Evolutionary conservation across 306 rosid species (phyloP), one percentile per base, ranked within the genome.

Genomic region (Senna siamea): DNA sequence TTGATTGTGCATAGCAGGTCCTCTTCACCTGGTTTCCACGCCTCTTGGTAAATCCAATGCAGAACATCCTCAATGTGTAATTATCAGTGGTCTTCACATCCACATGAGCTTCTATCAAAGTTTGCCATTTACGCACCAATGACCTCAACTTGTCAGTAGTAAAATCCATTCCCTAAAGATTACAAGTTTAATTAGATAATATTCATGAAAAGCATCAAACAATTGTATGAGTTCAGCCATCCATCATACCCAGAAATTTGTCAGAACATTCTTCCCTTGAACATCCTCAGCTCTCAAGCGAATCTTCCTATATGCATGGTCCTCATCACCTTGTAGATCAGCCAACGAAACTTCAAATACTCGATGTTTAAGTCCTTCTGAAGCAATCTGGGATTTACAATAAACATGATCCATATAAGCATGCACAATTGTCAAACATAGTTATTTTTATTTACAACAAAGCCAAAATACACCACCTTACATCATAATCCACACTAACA

Each of bases 111-210:
- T 94, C 99, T 9, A 94, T 94, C 22, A 94, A 74, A 4, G 99
- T 89, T 77, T 94, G 97, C 96, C 96, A 94, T 62, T 89, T 94
- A 1, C 91, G 66, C 14, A 94, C 97, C 84, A 94, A 78, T 2
- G 99, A 94, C 79, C 99, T 87, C 81, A 94, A 65, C 86, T 94
- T 94, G 83, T 94, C 99, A 0, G 96, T 94, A 0, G 97, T 94
- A 44, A 94, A 94, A 38, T 90, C 82, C 97, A 92, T 92, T 4
- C 99, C 99, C 99, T 92, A 73, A 0, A 77, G 0, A 67, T n/a
- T 15, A 14, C 66, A 9, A 23, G 0, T 41, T n/a, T 0, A 6
- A 18, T 40, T 18, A 13, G 6, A 43, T 15, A 53, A 7, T 0
- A 10, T 20, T 7, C 23, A 51, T 4, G 2, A 11, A 14, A 32